A percentile compares a stretch with the other conserved stretches of the same genome.
Evolutionary conservation across 257 asterid species (phyloP).

Genomic region (Scutellaria galericulata): DNA sequence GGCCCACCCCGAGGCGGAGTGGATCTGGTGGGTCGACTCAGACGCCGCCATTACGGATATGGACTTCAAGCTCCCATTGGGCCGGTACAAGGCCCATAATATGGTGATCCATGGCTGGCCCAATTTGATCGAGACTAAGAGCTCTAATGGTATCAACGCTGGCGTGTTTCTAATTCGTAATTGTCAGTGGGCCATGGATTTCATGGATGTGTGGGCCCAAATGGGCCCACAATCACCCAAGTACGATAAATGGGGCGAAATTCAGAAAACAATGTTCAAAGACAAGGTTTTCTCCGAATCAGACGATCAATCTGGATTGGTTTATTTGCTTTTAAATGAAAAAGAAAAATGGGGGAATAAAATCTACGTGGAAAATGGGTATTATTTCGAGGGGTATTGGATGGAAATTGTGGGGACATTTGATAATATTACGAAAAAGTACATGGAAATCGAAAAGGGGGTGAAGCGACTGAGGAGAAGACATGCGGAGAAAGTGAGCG

Average conservation of each 20-base stretch:
- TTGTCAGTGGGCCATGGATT: conserved; percentile 87
- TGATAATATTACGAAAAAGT: conserved; percentile 57
- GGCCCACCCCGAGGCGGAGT: conserved; percentile 85
- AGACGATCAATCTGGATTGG: conserved; percentile 75
- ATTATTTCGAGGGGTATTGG: conserved; percentile 88
- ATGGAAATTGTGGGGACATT: conserved; percentile 59
- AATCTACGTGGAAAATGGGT: conserved; percentile 59
- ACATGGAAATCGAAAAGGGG: conserved; percentile 49
- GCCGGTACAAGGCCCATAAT: conserved; percentile 59
- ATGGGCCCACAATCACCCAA: conserved; percentile 79
- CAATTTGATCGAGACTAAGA: conserved; percentile 53
- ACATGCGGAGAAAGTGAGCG: conserved; percentile 70
- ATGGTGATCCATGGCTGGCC: conserved; percentile 81
- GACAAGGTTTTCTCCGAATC: conserved; percentile 66
- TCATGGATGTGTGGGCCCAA: conserved; percentile 72
- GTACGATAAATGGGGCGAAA: conserved; percentile 75
- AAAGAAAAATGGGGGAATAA: conserved; percentile 64
- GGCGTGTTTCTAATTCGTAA: conserved; percentile 77
- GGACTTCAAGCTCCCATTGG: conserved; percentile 77
- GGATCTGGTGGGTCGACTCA: conserved; percentile 98
- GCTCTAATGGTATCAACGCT: conserved; percentile 80
- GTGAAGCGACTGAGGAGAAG: conserved; percentile 54
- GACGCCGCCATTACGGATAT: conserved; percentile 88
- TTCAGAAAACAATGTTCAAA: conserved; percentile 43
- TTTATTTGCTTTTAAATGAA: conserved; percentile 57